These are phyloP conservation scores for Neocucurbitaria cava DNA, from an alignment of 2,329 filamentous ascomycete genomes.

Conservation along the genomic window DNA sequence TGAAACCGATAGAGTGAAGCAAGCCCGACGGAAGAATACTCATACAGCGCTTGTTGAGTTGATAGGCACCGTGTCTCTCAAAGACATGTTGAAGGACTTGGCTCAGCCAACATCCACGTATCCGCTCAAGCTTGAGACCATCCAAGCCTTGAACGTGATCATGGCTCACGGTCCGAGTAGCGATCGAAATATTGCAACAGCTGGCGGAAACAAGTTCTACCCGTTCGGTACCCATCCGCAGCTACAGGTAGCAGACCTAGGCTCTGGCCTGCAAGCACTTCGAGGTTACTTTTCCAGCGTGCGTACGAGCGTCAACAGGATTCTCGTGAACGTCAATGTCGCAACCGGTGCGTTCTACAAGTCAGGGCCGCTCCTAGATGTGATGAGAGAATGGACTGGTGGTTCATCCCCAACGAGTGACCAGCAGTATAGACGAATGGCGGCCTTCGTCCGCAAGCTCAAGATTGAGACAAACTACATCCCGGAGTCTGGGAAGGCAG, in stretches of 20 bases:
- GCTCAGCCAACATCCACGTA: slow-evolving; percentile 51
- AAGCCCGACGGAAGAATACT: slow-evolving; percentile 27
- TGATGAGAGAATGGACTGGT: slow-evolving; percentile 33
- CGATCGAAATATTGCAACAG: slow-evolving; percentile 50
- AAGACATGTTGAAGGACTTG: slow-evolving; percentile 55
- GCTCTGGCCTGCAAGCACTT: slow-evolving; percentile 62
- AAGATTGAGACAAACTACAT: slow-evolving; percentile 52
- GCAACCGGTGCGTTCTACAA: slow-evolving; percentile 66
- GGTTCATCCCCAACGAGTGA: slow-evolving; percentile 11
- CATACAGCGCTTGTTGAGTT: slow-evolving; percentile 27
- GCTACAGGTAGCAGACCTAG: slow-evolving; percentile 51
- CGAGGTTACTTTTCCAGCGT: slow-evolving; percentile 69
- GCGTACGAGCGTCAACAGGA: slow-evolving; percentile 63
- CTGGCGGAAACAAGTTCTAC: slow-evolving; percentile 60
- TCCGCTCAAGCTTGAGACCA: slow-evolving; percentile 56
- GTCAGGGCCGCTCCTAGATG: slow-evolving; percentile 48
- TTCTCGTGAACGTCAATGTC: slow-evolving; percentile 70
- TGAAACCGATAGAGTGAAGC: slow-evolving; percentile 19
- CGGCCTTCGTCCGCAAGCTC: slow-evolving; percentile 47
- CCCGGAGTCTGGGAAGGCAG: slow-evolving; percentile 41
- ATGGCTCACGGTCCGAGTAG: slow-evolving; percentile 58
- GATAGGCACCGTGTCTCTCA: slow-evolving; percentile 32
- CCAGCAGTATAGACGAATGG: slow-evolving; percentile 14
- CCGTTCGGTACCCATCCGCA: slow-evolving; percentile 55
- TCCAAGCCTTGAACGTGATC: slow-evolving; percentile 67